Percentiles rank a stretch among this genome's conserved stretches.
phyloP scores from a whole-genome alignment of 148 eudicot genomes.

The Nepenthes mirabilis region DNA sequence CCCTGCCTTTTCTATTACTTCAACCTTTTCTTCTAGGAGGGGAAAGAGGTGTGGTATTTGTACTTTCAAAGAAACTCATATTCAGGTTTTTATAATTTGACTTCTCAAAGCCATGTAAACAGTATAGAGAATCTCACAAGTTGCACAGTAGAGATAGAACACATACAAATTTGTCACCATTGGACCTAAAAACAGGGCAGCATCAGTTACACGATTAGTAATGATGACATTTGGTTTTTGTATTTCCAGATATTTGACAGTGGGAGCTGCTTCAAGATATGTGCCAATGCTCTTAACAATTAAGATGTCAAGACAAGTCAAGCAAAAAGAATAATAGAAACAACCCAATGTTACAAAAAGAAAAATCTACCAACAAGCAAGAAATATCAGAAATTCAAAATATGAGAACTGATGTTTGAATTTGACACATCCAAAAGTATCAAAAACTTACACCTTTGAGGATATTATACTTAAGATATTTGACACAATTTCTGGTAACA shows the following conservation, averaged over 20 bases:
- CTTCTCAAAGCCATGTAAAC: background rate
- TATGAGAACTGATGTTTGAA: background rate
- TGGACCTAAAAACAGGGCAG: conserved; percentile 87
- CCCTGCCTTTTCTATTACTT: too few relatives aligned
- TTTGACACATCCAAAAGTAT: background rate
- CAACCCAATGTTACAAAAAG: background rate
- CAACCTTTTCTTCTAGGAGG: too few relatives aligned
- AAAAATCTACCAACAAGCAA: background rate
- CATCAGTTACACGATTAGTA: conserved; percentile 93
- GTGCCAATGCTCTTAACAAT: conserved; percentile 56
- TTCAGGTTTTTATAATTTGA: background rate
- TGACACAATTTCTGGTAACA: too few relatives aligned
- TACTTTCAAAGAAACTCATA: too few relatives aligned
- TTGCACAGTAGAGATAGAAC: background rate
- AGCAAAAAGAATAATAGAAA: conserved; percentile 2
- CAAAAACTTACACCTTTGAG: conserved; percentile 16
- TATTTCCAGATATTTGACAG: conserved; percentile 71
- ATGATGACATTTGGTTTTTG: conserved; percentile 71
- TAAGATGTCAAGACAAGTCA: background rate
- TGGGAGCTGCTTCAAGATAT: conserved; percentile 90
- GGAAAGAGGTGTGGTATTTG: too few relatives aligned
- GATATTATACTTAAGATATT: background rate
- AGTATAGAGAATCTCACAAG: background rate
- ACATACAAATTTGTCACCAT: conserved; percentile 43
- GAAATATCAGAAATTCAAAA: background rate